Base-by-base conservation (phyloP, 1,139 yeast genomes). In the Hemisphaericaspora lyxosophila region DNA sequence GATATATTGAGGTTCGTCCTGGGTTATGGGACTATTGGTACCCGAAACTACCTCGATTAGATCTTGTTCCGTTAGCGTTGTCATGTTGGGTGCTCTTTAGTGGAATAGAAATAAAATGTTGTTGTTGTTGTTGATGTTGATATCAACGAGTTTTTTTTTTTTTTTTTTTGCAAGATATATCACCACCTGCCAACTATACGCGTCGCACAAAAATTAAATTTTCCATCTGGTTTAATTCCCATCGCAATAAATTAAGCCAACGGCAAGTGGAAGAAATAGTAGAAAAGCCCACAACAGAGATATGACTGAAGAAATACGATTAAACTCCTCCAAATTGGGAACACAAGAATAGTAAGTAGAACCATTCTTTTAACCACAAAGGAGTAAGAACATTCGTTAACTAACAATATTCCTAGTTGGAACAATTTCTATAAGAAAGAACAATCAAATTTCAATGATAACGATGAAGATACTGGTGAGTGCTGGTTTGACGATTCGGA, bases 401-500 rank as follows among this genome's bases (percentile, higher is more conserved):
- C 34, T 38, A 38, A 34, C 38, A 18, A 18, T 5, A 14, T 17
- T 19, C 43, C n/a, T n/a, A 73, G 82, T 67, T 92, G 98, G 98
- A 90, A 92, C 59, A 75, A 82, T 40, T 87, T 92, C 57, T 92
- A 92, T 61, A 64, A 76, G 30, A 58, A 76, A 26, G 98, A 92
- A 56, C 75, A 78, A 47, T 53, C 60, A 31, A 90, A 90, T 61
- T 90, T 86, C 54, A 58, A 70, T 30, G 75, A 77, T 22, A 85
- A 90, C 55, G 78, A 83, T 13, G 74, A 82, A 14, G 97, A 92
- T 56, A 82, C 90, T 0, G 98, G 98, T 2, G 98, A 92, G 60
- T 78, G 90, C 57, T 94, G 98, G 98, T 92, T 92, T 59, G 82
- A 85, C 47, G 97, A 94, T 53, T 83, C 88, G 11, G 89, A 85